Percentiles rank a stretch among this genome's conserved stretches.
These are phyloP conservation scores for Populus hybrid DNA, from an alignment of 441 rosid species.

Conservation along the genomic window DNA sequence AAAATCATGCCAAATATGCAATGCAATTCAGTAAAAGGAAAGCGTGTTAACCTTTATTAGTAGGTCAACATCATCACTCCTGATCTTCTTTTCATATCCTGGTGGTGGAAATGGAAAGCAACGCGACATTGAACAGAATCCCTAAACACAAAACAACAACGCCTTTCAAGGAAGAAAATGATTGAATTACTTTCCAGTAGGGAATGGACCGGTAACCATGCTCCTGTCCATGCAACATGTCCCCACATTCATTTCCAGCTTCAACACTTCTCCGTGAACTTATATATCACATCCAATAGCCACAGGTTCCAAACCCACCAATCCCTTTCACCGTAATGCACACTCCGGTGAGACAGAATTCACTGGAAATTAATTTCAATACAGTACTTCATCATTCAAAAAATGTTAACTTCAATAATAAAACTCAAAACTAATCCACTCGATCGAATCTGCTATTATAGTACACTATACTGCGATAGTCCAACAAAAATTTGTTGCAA, in stretches of 20 bases:
- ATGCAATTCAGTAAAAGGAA: conserved; percentile 14
- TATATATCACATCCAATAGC: background rate
- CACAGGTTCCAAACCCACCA: background rate
- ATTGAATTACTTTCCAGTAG: conserved; percentile 31
- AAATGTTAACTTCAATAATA: no score
- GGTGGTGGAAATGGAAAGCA: conserved; percentile 89
- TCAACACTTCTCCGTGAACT: conserved; percentile 33
- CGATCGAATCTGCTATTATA: conserved; percentile 9
- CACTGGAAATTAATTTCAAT: background rate
- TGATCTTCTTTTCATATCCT: conserved; percentile 76
- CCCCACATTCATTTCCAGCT: conserved; percentile 51
- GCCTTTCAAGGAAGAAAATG: conserved; percentile 26
- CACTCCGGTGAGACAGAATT: background rate
- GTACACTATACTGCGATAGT: conserved; percentile 14
- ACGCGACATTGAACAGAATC: conserved; percentile 67
- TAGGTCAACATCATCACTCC: conserved; percentile 43
- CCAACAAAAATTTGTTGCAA: conserved; percentile 6
- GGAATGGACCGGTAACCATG: conserved; percentile 57
- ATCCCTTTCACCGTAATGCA: background rate
- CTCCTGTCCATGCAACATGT: conserved; percentile 62
- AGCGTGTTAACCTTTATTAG: conserved; percentile 48
- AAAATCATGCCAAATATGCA: conserved; percentile 10
- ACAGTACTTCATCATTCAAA: background rate
- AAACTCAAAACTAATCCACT: conserved; percentile 1
- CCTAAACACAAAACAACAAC: conserved; percentile 23